Base-by-base conservation (phyloP, 2,329 filamentous ascomycete genomes). In the Pseudopithomyces maydicus region DNA sequence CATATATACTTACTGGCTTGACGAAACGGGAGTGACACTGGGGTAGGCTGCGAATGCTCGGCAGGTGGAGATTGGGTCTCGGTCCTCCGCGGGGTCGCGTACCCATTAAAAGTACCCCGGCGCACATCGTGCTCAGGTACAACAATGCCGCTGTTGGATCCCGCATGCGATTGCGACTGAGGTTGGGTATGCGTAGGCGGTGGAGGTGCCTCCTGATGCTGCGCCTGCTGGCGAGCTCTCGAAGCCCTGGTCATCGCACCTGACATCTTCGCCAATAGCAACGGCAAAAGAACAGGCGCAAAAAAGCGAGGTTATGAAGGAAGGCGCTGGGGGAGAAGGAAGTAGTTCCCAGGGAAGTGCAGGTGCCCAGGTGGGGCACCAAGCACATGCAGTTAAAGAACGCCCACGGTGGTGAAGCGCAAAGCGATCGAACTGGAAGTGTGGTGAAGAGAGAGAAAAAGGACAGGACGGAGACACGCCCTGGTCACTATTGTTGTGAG, bases 31-130 rank as follows among this genome's bases (percentile, higher is more conserved):
- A 61, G 43, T 5, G 59, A 45, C 29, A 26, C 55, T 22, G 62
- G 56, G 32, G 55, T 58, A 11, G 62, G 43, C 1, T 43, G 54
- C 7, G 59, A 58, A 6, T 46, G 48, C 20, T 61, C 61, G 11
- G 58, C 49, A 5, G 29, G 57, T 1, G 20, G 32, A 7, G 45
- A 52, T 32, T 58, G 44, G 1, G 42, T 47, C 36, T 62, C 51
- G 0, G 45, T 50, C 20, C 41, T 15, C 20, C 42, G 48, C 19
- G 43, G 54, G 2, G 54, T 36, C 3, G 41, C 38, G 19, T 52
- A 52, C 7, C 44, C 43, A 29, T 29, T 8, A 29, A 8, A 29
- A 14, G 14, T 3, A 4, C 10, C 29, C 22, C 20, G 35, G 29
- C 53, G 35, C 20, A 46, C 17, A 15, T 19, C 2, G n/a, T 17